These are phyloP conservation scores for Chalciporus sphaerocephalus DNA, from an alignment of 768 basidiomycete genomes.

Conservation along the genomic window DNA sequence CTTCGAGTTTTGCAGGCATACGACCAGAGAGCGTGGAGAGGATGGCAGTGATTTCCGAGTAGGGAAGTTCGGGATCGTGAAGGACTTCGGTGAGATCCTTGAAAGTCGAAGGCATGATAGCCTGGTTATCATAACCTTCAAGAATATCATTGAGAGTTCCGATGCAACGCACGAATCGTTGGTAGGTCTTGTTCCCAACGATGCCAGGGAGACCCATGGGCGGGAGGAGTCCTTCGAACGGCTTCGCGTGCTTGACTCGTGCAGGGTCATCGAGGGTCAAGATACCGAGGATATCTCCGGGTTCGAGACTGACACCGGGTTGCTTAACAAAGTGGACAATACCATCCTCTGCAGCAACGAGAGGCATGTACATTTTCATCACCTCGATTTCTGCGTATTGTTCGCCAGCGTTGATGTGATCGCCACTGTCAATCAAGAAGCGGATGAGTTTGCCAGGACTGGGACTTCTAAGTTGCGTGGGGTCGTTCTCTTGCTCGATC, in stretches of 20 bases:
- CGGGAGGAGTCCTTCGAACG: conserved; percentile 92
- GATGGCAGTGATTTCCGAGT: conserved; percentile 77
- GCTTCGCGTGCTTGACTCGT: conserved; percentile 97
- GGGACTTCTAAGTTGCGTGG: conserved; percentile 92
- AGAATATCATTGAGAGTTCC: conserved; percentile 85
- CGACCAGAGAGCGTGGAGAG: conserved; percentile 88
- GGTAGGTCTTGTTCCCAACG: conserved; percentile 85
- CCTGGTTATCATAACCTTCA: conserved; percentile 95
- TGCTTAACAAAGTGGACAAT: conserved; percentile 95
- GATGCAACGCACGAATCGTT: conserved; percentile 70
- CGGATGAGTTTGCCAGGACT: conserved; percentile 95
- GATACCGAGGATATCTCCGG: conserved; percentile 96
- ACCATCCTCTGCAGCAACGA: conserved; percentile 92
- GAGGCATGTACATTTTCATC: conserved; percentile 99
- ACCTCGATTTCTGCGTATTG: conserved; percentile 98
- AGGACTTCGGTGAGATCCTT: conserved; percentile 83
- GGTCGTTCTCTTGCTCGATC: conserved; percentile 99
- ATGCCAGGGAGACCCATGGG: conserved; percentile 82
- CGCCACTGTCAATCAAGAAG: conserved; percentile 93
- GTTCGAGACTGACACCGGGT: conserved; percentile 92
- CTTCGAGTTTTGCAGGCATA: conserved; percentile 89
- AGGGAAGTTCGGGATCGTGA: conserved; percentile 83
- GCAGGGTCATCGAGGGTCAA: conserved; percentile 92
- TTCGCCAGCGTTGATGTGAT: conserved; percentile 94
- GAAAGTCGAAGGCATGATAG: conserved; percentile 79